phyloP scores from a whole-genome alignment of 371 early-diverging fungal species.

The Capillidium heterosporum region DNA sequence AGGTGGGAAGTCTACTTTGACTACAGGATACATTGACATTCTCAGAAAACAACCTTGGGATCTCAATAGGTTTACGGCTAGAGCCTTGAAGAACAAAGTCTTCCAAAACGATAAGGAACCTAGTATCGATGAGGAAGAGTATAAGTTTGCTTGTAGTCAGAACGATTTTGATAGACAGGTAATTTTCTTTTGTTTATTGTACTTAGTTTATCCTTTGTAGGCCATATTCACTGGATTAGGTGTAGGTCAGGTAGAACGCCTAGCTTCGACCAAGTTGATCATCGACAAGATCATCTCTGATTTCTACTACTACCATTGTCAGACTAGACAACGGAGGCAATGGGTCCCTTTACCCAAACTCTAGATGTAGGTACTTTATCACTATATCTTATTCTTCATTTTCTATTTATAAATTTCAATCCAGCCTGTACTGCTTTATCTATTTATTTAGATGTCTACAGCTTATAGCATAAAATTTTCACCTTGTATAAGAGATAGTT shows the following conservation, averaged over 20 bases:
- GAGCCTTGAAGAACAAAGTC: conserved; percentile 2
- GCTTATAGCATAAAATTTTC: too few relatives aligned
- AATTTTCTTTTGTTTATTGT: background rate
- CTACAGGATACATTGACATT: background rate
- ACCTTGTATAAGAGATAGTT: too few relatives aligned
- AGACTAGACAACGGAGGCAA: background rate
- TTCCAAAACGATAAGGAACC: background rate
- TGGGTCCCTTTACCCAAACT: conserved; percentile 1
- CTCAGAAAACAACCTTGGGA: background rate
- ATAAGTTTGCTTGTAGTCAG: background rate
- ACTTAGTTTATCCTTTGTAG: background rate
- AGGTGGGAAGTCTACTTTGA: background rate
- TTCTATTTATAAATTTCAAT: too few relatives aligned
- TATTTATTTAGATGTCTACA: too few relatives aligned
- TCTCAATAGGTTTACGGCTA: background rate
- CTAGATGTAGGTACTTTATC: too few relatives aligned
- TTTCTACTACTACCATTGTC: conserved; percentile 1
- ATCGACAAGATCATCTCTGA: background rate
- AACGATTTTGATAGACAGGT: background rate
- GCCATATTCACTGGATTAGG: conserved; percentile 3
- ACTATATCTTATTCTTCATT: too few relatives aligned
- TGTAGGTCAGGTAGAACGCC: background rate
- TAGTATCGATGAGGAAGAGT: background rate
- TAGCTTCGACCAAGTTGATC: background rate
- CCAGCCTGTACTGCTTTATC: too few relatives aligned